Base-by-base conservation (phyloP, 257 asterid genomes). In the Petrea volubilis region DNA sequence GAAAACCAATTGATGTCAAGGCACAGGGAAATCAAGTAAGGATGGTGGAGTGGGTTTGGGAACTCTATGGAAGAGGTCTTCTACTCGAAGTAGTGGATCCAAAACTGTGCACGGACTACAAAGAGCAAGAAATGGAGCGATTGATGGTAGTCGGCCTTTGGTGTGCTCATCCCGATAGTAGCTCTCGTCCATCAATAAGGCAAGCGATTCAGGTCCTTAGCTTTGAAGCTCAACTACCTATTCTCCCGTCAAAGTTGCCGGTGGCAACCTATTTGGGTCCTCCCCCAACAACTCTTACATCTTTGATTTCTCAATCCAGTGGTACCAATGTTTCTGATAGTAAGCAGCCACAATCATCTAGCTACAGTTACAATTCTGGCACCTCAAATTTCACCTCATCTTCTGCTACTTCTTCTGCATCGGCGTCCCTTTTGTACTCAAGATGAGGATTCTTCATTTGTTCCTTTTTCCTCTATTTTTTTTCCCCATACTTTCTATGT, bases 121-220 rank as follows among this genome's bases (percentile, higher is more conserved):
- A 75, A n/a, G 40, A 29, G 25, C 21, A 46, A 60, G 65, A 83
- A 71, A 74, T 80, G 69, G 72, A 68, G 20, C 49, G 65, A 7
- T 53, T 80, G 67, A 56, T 81, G 75, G 60, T 46, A 0, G 61
- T 78, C 0, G 88, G 82, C 20, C 76, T 80, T 5, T 76, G 82
- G 82, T 82, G 84, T 67, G 80, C 82, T 73, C 86, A 83, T 43
- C 86, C 88, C 0, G 82, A 80, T 10, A 40, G 8, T 21, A 61
- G 28, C 20, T 70, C n/a, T 2, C 69, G 88, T 21, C 88, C 88
- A 12, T 65, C 84, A 2, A 78, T 78, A 5, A 75, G 78, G 55
- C 76, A 73, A 66, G 82, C 80, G 0, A 70, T 80, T 44, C 50
- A 13, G 2, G 50, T 44, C 3, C 50, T 44, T 6, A 44, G 13